phyloP scores from a whole-genome alignment of 2,329 filamentous ascomycete genomes.

The Domatiomyces catenatus region DNA sequence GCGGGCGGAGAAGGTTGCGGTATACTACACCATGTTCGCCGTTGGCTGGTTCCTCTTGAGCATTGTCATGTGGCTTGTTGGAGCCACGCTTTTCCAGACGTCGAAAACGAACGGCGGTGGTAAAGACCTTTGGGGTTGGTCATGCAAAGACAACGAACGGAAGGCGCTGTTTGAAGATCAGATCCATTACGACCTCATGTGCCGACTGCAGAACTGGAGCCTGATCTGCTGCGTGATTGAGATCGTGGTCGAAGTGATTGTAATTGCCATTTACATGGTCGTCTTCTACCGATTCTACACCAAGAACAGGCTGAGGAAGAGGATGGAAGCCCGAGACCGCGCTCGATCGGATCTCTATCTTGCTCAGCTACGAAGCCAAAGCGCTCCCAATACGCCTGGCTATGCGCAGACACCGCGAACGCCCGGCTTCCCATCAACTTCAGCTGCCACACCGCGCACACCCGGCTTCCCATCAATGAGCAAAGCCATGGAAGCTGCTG shows the following conservation, averaged over 20 bases:
- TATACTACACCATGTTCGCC: conserved; percentile 92
- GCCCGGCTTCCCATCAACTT: conserved; percentile 23
- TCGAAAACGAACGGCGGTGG: conserved; percentile 56
- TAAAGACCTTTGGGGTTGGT: conserved; percentile 95
- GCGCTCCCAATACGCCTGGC: conserved; percentile 85
- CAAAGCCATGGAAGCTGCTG: conserved; percentile 42
- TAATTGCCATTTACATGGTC: conserved; percentile 81
- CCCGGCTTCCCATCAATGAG: conserved; percentile 57
- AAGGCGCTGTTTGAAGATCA: conserved; percentile 61
- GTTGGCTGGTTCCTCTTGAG: conserved; percentile 88
- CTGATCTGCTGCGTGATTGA: conserved; percentile 96
- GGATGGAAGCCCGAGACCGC: conserved; percentile 88
- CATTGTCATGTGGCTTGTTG: conserved; percentile 80
- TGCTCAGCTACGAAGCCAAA: conserved; percentile 64
- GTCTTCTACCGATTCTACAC: conserved; percentile 97
- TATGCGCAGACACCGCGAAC: conserved; percentile 55
- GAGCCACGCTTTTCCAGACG: conserved; percentile 69
- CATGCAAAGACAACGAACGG: conserved; percentile 80
- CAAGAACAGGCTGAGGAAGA: conserved; percentile 87
- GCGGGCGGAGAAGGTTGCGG: conserved; percentile 77
- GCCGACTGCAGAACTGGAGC: conserved; percentile 87
- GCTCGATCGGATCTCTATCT: conserved; percentile 92
- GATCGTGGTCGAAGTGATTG: conserved; percentile 78
- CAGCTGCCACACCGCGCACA: conserved; percentile 38
- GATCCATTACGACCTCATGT: conserved; percentile 78